These are phyloP conservation scores for Talinum fruticosum DNA, from an alignment of 148 eudicot species.

Conservation along the genomic window DNA sequence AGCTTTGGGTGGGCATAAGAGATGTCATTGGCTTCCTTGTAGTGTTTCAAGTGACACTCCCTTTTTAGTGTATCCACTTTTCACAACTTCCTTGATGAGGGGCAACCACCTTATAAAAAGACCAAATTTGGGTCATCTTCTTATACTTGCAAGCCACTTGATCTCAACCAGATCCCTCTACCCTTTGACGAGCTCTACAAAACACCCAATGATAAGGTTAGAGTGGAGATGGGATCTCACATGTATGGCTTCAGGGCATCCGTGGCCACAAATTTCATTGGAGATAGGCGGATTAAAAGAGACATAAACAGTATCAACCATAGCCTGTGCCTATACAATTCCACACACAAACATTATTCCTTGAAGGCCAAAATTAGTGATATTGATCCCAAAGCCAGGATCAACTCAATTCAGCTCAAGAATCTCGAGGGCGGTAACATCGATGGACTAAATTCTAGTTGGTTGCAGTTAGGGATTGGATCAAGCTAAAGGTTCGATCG, in stretches of 20 bases:
- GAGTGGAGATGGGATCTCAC: not conserved
- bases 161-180: not conserved
- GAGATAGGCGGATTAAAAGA: not conserved
- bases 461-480: constrained; percentile 8
- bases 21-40: constrained; percentile 72
- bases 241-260: not conserved
- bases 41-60: constrained; percentile 13
- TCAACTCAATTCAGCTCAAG: not conserved
- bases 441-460: not conserved
- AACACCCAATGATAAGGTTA: not conserved
- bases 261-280: not conserved
- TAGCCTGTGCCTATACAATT: not conserved
- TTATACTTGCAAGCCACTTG: not conserved
- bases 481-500: not conserved
- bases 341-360: not conserved
- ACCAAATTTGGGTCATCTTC: not conserved
- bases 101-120: not conserved
- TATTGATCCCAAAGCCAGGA: not conserved
- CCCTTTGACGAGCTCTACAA: not conserved
- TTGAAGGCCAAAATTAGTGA: not conserved
- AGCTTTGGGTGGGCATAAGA: constrained; percentile 78
- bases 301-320: not conserved
- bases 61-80: not conserved
- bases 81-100: not conserved
- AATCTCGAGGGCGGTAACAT: not conserved